Evolutionary conservation across 177 flowering plant genomes (phyloP), one percentile per base, ranked within the genome.

Genomic region (Vitis hybrid): DNA sequence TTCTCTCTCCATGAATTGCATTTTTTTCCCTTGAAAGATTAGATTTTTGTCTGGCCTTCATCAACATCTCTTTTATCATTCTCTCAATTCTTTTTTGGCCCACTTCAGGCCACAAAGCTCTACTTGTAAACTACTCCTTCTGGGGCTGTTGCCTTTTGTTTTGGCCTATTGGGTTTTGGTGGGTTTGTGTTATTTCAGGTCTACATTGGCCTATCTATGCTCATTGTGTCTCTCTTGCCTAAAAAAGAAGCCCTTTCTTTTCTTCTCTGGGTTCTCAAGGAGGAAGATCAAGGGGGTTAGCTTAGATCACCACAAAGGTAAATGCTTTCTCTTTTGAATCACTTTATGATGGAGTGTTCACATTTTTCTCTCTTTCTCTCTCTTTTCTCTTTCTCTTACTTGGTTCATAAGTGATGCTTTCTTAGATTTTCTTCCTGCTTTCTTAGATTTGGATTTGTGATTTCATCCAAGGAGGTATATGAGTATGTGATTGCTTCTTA

Each of bases 271-370:
- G 70, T 72, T 67, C 71, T 76, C 72, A 55, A 72, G 64, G 78
- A 73, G 66, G 74, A 82, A 77, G 87, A 82, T 84, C 83, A 77
- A 71, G 76, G 76, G 66, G 82, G 76, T 56, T 80, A 74, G 51
- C 66, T 67, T 70, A 58, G 78, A 64, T 75, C 80, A 26, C 71
- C 62, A 14, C 59, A 66, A 80, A 80, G 75, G 88, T 74, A 76
- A 76, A 59, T 76, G 68, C 73, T 73, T 64, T 70, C 53, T 55
- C 63, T 50, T 18, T 59, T 58, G 31, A 48, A 39, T 55, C 62
- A 33, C 72, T 72, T 72, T 69, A 49, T 51, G 45, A 39, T 61
- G 52, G 6, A 5, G n/a, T 22, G 20, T 79, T 65, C 16, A 29
- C 57, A 22, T 66, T 48, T 49, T 14, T 64, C 62, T 72, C 12